Evolutionary conservation across 176 grass and related monocot species (phyloP).

Genomic region (Puya raimondii): DNA sequence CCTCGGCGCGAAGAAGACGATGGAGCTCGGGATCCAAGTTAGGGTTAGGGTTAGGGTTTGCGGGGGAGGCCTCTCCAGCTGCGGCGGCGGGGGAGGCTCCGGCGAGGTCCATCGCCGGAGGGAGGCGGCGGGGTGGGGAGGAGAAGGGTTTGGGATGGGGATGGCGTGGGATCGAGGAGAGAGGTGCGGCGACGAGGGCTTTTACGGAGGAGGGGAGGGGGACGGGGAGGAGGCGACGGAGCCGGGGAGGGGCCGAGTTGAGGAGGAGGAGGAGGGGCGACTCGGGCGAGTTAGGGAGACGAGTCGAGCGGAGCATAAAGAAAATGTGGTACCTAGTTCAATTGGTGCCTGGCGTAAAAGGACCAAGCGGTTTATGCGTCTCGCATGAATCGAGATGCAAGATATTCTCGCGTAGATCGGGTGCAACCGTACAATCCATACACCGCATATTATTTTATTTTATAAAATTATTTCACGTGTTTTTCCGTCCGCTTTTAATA

Average conservation of each 20-base stretch:
- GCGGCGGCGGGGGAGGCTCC: not conserved
- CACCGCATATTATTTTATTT: too few species aligned
- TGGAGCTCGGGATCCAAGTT: not conserved
- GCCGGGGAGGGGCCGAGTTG: not conserved
- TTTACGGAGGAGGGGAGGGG: not conserved
- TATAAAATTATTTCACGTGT: too few species aligned
- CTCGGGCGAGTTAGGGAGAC: slow-evolving; percentile 13
- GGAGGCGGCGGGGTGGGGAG: slow-evolving; percentile 2
- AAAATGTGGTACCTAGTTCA: not conserved
- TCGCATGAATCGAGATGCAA: too few species aligned
- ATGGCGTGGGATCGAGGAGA: not conserved
- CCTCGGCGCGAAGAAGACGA: not conserved
- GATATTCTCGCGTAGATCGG: too few species aligned
- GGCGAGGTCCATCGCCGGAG: slow-evolving; percentile 49
- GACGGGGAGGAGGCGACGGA: not conserved
- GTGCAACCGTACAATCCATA: too few species aligned
- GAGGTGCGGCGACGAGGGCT: not conserved
- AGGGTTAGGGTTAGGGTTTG: not conserved
- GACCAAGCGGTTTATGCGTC: too few species aligned
- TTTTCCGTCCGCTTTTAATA: too few species aligned
- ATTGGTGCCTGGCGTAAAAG: too few species aligned
- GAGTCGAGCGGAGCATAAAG: slow-evolving; percentile 34
- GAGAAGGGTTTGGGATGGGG: not conserved
- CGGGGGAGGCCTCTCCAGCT: slow-evolving; percentile 1
- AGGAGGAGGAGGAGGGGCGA: not conserved